phyloP scores from a whole-genome alignment of 2,329 filamentous ascomycete species.

The Lachnellula suecica region DNA sequence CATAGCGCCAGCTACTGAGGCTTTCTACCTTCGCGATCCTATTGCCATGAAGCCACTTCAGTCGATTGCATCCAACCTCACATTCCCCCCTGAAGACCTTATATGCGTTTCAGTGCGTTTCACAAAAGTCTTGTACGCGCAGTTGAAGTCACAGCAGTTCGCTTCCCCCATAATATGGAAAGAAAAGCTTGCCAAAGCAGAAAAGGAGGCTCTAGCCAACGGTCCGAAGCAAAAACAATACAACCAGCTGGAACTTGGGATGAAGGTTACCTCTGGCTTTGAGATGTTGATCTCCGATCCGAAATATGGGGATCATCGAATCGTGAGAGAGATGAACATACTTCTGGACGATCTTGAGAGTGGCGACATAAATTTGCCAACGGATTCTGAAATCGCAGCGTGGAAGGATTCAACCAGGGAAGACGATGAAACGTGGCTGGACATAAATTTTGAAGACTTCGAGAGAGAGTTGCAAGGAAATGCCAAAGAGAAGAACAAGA shows the following conservation, averaged over 20 bases:
- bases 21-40: slow-evolving; percentile 89
- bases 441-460: slow-evolving; percentile 88
- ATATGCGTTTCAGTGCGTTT: slow-evolving; percentile 79
- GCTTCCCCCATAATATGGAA: slow-evolving; percentile 57
- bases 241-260: slow-evolving; percentile 63
- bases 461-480: slow-evolving; percentile 71
- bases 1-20: slow-evolving; percentile 81
- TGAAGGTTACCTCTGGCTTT: slow-evolving; percentile 88
- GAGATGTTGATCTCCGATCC: slow-evolving; percentile 78
- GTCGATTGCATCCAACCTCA: slow-evolving; percentile 50
- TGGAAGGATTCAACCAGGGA: slow-evolving; percentile 66
- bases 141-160: slow-evolving; percentile 85
- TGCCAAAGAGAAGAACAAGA: slow-evolving; percentile 37
- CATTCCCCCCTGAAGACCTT: slow-evolving; percentile 76
- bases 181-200: slow-evolving; percentile 33
- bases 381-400: slow-evolving; percentile 65
- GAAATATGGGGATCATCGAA: slow-evolving; percentile 64
- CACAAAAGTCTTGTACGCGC: slow-evolving; percentile 86
- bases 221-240: slow-evolving; percentile 10
- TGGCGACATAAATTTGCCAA: slow-evolving; percentile 54
- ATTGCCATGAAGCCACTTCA: slow-evolving; percentile 69
- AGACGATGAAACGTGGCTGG: slow-evolving; percentile 87
- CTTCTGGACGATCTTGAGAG: slow-evolving; percentile 70
- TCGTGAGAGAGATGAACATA: slow-evolving; percentile 73
- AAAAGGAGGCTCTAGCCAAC: slow-evolving; percentile 31